A percentile compares a stretch with the other conserved stretches of the same genome.
Evolutionary conservation across 1,139 yeast species (phyloP).

Genomic region (Geotrichum reessii): DNA sequence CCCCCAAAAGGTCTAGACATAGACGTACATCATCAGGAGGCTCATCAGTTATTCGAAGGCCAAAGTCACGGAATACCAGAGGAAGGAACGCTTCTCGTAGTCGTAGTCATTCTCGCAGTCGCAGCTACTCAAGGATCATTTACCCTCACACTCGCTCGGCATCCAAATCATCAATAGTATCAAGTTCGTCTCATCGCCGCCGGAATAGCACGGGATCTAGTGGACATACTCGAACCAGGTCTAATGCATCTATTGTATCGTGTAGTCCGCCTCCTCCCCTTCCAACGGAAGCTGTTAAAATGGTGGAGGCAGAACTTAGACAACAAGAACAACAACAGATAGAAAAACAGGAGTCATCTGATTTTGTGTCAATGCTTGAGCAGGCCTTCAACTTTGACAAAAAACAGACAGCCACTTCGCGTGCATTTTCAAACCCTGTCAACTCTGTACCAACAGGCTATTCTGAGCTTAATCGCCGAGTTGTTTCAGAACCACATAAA

Average conservation of each 20-base stretch:
- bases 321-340: conserved; percentile 6
- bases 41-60: neutral
- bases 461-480: conserved; percentile 2
- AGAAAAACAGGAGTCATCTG: conserved; percentile 2
- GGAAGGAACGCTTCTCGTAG: conserved; percentile 5
- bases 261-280: conserved; percentile 16
- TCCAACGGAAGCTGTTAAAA: conserved; percentile 15
- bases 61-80: neutral
- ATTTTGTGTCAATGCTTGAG: conserved; percentile 19
- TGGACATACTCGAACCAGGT: neutral
- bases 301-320: conserved; percentile 5
- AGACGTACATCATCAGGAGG: conserved; percentile 3
- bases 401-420: neutral
- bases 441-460: neutral
- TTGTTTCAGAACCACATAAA: conserved; percentile 10
- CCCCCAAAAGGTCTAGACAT: neutral
- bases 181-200: neutral
- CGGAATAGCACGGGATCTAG: neutral
- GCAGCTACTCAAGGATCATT: conserved; percentile 12
- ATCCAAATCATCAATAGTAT: neutral
- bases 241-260: neutral
- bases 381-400: conserved; percentile 17
- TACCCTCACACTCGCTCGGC: neutral
- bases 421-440: conserved; percentile 2
- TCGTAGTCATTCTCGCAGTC: conserved; percentile 9